phyloP scores from a whole-genome alignment of 2,329 filamentous ascomycete species.

The Epichloe baconii region DNA sequence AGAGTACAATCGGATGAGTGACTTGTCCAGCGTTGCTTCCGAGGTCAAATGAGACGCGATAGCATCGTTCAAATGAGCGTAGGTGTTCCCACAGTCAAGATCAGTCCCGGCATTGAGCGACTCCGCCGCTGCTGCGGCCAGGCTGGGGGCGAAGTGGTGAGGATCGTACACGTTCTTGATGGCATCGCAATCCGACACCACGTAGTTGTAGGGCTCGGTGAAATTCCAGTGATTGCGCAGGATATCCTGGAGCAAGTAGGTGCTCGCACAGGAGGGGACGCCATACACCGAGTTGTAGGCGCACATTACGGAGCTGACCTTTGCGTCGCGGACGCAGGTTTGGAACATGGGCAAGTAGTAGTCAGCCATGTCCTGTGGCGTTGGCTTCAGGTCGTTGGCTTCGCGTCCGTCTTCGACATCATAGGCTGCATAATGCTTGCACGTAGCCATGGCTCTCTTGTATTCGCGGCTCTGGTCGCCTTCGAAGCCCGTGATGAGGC shows the following conservation, averaged over 20 bases:
- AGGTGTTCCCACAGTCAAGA: conserved; percentile 10
- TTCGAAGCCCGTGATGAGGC: conserved; percentile 25
- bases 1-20: conserved; percentile 32
- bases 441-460: conserved; percentile 36
- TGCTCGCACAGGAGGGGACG: conserved; percentile 48
- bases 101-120: conserved; percentile 21
- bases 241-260: conserved; percentile 48
- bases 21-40: conserved; percentile 4
- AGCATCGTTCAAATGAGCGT: conserved; percentile 18
- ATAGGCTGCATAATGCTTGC: conserved; percentile 47
- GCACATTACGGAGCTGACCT: conserved; percentile 47
- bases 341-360: conserved; percentile 57
- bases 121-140: conserved; percentile 21
- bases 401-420: conserved; percentile 40
- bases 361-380: conserved; percentile 49
- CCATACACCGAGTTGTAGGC: conserved; percentile 54
- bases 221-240: conserved; percentile 55
- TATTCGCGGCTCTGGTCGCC: conserved; percentile 10
- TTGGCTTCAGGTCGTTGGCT: conserved; percentile 43
- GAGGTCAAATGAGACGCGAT: conserved; percentile 16
- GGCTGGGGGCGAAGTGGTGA: conserved; percentile 25
- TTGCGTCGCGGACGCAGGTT: conserved; percentile 44
- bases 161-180: conserved; percentile 41
- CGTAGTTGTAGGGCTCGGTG: conserved; percentile 45
- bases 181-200: conserved; percentile 54